Evolutionary conservation across 768 basidiomycete genomes (phyloP), one percentile per base, ranked within the genome.

Genomic region (Lactarius evosmus): DNA sequence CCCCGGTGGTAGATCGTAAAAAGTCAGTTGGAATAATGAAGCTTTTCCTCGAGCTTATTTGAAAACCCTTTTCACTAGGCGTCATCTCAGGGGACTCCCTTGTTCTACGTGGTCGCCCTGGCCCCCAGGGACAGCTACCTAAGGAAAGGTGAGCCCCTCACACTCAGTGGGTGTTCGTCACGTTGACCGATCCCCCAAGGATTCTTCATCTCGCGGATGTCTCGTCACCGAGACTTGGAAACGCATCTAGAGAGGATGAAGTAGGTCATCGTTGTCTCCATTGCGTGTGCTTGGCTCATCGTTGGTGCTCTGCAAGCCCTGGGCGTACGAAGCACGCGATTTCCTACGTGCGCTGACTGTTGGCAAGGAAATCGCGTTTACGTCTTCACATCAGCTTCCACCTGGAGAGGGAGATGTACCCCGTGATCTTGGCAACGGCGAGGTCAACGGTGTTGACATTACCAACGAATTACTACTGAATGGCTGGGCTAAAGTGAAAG

Each of bases 401-500:
- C 76, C 87, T 36, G 68, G 70, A 9, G 87, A 85, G 63, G 91
- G 91, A 68, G 91, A 91, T 63, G 75, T 82, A 40, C 81, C 85
- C 30, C 88, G 92, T 67, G 94, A 95, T 74, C 79, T 95, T 58
- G 93, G 93, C 32, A 81, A 78, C 32, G 91, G 83, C 19, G 88
- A 91, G 64, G 82, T 92, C 40, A 82, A 78, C 53, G 90, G 88
- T 7, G 73, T 85, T 58, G 93, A 95, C 70, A 74, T 95, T 25
- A 79, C 85, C 4, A 80, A 81, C 0, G 91, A 94, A 72, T 74
- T 96, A n/a, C 80, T 98, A 44, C 85, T 82, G 71, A 84, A 83
- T 65, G 97, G 96, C n/a, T 98, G 94, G 94, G 93, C 85, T 12
- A 95, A 91, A 76, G 78, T 94, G 49, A 93, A 97, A 74, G 96